Evolutionary conservation across 805 yeast genomes (phyloP), one percentile per base, ranked within the genome.

Genomic region (Monosporozyma aquatica): DNA sequence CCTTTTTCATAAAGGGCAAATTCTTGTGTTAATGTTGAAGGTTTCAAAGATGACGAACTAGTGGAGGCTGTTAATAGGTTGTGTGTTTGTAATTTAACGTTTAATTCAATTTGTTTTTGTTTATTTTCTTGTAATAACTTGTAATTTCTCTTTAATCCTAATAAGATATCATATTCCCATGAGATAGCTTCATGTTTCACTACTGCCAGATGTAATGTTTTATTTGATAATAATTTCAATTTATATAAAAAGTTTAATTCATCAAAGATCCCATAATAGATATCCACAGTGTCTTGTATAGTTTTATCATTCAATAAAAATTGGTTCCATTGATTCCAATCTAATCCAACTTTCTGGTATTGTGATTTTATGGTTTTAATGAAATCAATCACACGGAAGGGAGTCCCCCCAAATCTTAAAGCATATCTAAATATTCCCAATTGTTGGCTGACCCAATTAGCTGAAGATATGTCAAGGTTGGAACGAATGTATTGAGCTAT

Each of bases 331-430:
- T 32, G 24, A 8, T 17, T 5, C 11, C 10, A 20, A 18, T 47
- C 13, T 53, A 29, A 9, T 41, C 17, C 33, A 4, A 23, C 69
- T 46, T 13, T 39, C 26, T 15, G 13, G 23, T n/a, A 6, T 51
- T 42, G 35, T 18, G 8, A 11, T 7, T 39, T 44, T 0, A 75
- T 10, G 46, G 69, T 71, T 48, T 48, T 24, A 56, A 38, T 14
- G 75, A 47, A 48, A 21, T 64, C 58, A 28, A 70, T 54, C 2
- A 77, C 33, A 47, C 80, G 68, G 58, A 79, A 76, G 2, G 87
- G 87, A 6, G 82, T 69, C 36, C 78, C 75, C 32, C 89, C 90
- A 46, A 80, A 80, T 50, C 90, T 69, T 49, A 82, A 61, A 42
- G 78, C 69, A 54, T 80, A 86, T 59, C 92, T 72, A 58, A 78